Conservation (phyloP, 2,329 filamentous ascomycete genomes). For the Pyrenochaeta sp. region DNA sequence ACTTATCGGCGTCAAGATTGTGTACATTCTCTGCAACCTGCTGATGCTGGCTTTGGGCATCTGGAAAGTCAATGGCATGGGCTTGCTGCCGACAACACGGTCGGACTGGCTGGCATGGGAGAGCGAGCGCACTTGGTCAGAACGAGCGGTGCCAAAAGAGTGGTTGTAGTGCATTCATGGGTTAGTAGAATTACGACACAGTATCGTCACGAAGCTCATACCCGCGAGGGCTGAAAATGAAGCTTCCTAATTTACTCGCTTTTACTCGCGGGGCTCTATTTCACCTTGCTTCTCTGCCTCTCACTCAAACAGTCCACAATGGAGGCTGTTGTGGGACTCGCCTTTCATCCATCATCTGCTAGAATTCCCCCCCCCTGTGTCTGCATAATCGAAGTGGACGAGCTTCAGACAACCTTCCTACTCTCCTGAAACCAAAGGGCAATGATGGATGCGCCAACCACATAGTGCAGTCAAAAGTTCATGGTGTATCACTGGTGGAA, state of each 20-base stretch:
- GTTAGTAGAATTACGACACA: background rate
- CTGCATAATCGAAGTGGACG: no score
- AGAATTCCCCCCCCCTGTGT: no score
- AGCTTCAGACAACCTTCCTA: no score
- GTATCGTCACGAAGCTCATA: background rate
- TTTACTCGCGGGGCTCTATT: background rate
- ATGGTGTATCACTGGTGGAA: no score
- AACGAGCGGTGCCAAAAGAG: conserved; percentile 46
- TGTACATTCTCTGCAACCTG: conserved; percentile 88
- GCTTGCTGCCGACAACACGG: conserved; percentile 91
- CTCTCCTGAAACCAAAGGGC: no score
- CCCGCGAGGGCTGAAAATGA: background rate
- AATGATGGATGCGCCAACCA: no score
- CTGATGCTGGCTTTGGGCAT: conserved; percentile 84
- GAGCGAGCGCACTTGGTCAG: conserved; percentile 64
- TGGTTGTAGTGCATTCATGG: conserved; percentile 36
- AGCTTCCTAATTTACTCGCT: background rate
- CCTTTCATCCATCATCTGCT: no score
- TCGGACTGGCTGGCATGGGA: conserved; percentile 99
- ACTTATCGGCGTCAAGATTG: conserved; percentile 83
- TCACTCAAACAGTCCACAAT: background rate
- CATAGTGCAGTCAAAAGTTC: no score
- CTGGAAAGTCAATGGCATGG: conserved; percentile 98
- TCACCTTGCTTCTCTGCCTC: background rate
- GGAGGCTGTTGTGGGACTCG: background rate